Conservation (phyloP, 2,329 filamentous ascomycete genomes). For the Botrytis porri region DNA sequence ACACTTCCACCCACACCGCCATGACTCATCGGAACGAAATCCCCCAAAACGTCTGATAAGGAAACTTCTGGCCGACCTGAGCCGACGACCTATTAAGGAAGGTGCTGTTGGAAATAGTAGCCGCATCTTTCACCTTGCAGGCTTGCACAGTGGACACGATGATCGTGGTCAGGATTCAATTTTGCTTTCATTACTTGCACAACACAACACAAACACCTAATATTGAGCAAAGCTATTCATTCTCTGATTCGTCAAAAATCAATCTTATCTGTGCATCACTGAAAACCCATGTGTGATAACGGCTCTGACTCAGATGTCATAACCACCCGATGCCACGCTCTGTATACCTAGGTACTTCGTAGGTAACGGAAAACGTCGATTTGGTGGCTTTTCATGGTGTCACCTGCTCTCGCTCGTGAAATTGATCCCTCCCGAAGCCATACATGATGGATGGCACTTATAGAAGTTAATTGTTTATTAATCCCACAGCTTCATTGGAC, state of each 20-base stretch:
- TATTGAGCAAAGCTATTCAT: not conserved
- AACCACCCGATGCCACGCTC: not conserved
- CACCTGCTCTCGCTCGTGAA: not conserved
- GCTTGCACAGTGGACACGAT: slow-evolving; percentile 3
- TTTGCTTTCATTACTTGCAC: not conserved
- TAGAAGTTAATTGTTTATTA: not conserved
- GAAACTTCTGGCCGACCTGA: not conserved
- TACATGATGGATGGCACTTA: not conserved
- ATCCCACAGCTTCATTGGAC: not conserved
- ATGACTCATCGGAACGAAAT: not conserved
- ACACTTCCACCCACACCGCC: slow-evolving; percentile 16
- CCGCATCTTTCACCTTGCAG: not conserved
- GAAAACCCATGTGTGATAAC: slow-evolving; percentile 11
- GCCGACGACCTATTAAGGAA: slow-evolving; percentile 5
- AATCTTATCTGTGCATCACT: not conserved
- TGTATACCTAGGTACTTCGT: not conserved
- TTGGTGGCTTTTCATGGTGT: not conserved
- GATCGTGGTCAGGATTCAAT: not conserved
- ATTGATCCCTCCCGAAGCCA: not conserved
- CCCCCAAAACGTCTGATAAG: not conserved
- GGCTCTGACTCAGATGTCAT: not conserved
- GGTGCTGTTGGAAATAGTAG: not conserved
- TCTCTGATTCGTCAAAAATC: not conserved
- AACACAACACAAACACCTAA: not conserved
- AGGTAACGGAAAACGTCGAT: not conserved